These are phyloP conservation scores for Clavulina sp. DNA, from an alignment of 768 basidiomycete species.

Conservation along the genomic window DNA sequence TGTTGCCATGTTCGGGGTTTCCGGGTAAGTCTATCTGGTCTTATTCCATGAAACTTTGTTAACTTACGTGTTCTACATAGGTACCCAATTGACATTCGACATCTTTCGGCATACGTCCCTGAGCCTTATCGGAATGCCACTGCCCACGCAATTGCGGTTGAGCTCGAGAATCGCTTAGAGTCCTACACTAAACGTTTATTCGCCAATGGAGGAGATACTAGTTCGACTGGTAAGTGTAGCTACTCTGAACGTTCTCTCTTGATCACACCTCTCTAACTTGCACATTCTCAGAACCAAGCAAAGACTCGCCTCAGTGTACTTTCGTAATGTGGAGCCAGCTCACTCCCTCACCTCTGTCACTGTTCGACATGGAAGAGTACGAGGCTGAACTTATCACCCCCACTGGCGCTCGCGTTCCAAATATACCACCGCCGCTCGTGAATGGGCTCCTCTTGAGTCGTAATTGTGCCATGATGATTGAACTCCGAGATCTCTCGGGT, in stretches of 20 bases:
- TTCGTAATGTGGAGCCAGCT: conserved; percentile 54
- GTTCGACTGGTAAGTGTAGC: background rate
- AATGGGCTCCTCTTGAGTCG: conserved; percentile 56
- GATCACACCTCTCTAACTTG: background rate
- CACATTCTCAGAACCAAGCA: conserved; percentile 22
- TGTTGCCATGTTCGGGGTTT: conserved; percentile 52
- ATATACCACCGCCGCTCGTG: conserved; percentile 37
- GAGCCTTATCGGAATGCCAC: conserved; percentile 37
- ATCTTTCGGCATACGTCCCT: conserved; percentile 50
- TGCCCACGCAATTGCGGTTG: conserved; percentile 37
- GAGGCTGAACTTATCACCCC: conserved; percentile 61
- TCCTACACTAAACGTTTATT: conserved; percentile 22
- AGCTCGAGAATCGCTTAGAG: conserved; percentile 38
- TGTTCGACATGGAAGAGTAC: conserved; percentile 42
- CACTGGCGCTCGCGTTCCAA: conserved; percentile 46
- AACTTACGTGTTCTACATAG: background rate
- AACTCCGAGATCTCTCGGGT: no score
- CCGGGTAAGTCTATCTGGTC: conserved; percentile 28
- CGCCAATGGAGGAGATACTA: conserved; percentile 35
- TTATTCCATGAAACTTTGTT: background rate
- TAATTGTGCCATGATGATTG: conserved; percentile 62
- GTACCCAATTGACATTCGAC: conserved; percentile 38
- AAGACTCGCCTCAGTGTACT: conserved; percentile 34
- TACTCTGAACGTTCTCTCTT: background rate
- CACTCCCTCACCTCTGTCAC: conserved; percentile 33